Percentiles rank a stretch among this genome's conserved stretches.
phyloP scores from a whole-genome alignment of 495 filamentous ascomycete species.

The Elaphomyces granulatus region DNA sequence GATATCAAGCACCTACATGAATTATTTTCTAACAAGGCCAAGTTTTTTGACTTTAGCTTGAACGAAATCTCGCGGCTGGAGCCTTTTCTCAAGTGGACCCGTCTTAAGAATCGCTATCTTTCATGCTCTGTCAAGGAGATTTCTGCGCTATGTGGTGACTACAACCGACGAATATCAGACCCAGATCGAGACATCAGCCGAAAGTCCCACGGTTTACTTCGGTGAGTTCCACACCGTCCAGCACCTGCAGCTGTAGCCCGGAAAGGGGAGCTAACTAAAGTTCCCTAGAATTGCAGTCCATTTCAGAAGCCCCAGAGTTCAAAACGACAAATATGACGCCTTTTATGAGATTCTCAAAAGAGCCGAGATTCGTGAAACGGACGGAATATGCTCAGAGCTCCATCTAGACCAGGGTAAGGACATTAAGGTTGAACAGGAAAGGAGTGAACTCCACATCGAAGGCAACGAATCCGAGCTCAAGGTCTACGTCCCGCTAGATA shows the following conservation, averaged over 20 bases:
- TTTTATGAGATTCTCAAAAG: slow-evolving; percentile 19
- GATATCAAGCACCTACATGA: slow-evolving; percentile 20
- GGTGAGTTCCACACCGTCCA: slow-evolving; percentile 11
- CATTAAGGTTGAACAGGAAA: slow-evolving; percentile 7
- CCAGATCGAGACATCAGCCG: slow-evolving; percentile 13
- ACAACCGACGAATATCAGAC: slow-evolving; percentile 8
- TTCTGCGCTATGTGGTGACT: slow-evolving; percentile 12
- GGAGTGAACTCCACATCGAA: slow-evolving; percentile 19
- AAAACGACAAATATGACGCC: slow-evolving; percentile 3
- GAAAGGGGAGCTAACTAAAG: background rate
- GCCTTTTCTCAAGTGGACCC: slow-evolving; percentile 22
- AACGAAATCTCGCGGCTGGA: slow-evolving; percentile 19
- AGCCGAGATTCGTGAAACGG: slow-evolving; percentile 14
- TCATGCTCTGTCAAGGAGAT: slow-evolving; percentile 23
- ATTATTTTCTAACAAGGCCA: slow-evolving; percentile 15
- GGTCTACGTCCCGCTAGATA: slow-evolving; percentile 25
- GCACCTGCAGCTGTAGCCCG: too few species aligned
- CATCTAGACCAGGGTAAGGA: slow-evolving; percentile 12
- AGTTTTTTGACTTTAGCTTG: slow-evolving; percentile 24
- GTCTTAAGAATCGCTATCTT: slow-evolving; percentile 20
- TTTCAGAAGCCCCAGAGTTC: slow-evolving; percentile 20
- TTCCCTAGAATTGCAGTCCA: slow-evolving; percentile 12
- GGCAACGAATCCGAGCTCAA: slow-evolving; percentile 12
- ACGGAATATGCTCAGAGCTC: slow-evolving; percentile 17
- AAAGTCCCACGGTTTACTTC: slow-evolving; percentile 25